Evolutionary conservation across 257 asterid species (phyloP).

Genomic region (Anisodus tanguticus): DNA sequence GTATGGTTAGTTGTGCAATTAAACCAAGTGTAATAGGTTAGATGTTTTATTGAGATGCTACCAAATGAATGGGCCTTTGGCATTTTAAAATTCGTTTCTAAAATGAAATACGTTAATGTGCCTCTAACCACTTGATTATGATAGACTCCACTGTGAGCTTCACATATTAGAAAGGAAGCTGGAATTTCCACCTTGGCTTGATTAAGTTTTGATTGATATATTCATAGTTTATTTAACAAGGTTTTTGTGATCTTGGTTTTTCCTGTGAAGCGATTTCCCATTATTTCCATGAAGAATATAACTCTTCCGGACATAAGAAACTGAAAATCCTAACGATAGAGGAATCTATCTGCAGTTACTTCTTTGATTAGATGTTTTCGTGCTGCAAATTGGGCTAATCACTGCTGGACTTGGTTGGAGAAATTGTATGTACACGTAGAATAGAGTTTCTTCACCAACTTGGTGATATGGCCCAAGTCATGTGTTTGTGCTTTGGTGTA

Average conservation of each 20-base stretch:
- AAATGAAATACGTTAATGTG: background rate
- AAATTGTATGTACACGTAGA: background rate
- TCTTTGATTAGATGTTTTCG: background rate
- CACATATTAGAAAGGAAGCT: conserved; percentile 16
- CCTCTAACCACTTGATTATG: background rate
- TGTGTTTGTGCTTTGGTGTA: conserved; percentile 8
- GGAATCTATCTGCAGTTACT: background rate
- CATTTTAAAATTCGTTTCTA: background rate
- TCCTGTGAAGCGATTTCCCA: background rate
- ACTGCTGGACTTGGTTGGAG: background rate
- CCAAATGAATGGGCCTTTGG: background rate
- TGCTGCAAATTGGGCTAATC: background rate
- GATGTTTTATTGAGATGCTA: background rate
- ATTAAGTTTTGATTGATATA: conserved; percentile 14
- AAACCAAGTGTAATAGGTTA: background rate
- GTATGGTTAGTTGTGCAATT: background rate
- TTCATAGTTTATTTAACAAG: no score
- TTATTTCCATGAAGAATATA: conserved; percentile 2
- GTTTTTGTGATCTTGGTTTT: background rate
- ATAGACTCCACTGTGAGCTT: conserved; percentile 7
- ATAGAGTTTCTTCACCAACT: conserved; percentile 24
- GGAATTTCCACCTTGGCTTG: background rate
- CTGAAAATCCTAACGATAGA: background rate
- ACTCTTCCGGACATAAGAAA: background rate
- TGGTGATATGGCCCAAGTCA: conserved; percentile 7